These are phyloP conservation scores for Candida dajiaensis DNA, from an alignment of 805 yeast species.

Conservation along the genomic window DNA sequence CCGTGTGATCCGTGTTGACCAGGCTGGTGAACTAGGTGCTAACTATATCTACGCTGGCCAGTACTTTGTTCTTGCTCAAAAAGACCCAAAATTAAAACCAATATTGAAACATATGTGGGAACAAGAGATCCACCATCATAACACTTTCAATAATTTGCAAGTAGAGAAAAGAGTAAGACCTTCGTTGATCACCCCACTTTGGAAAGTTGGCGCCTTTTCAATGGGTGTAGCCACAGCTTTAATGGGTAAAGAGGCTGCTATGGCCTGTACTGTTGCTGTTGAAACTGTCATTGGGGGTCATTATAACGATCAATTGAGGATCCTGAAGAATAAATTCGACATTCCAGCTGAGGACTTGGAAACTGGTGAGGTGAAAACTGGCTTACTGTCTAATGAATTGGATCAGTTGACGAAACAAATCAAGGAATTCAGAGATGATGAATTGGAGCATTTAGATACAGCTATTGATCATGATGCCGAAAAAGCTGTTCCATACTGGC, in stretches of 20 bases:
- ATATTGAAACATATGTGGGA: constrained; percentile 96
- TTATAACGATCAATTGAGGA: constrained; percentile 84
- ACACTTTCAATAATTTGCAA: constrained; percentile 77
- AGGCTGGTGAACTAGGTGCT: constrained; percentile 97
- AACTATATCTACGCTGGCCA: constrained; percentile 91
- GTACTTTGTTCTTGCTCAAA: constrained; percentile 62
- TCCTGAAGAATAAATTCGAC: constrained; percentile 61
- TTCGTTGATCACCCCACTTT: constrained; percentile 81
- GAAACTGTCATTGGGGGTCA: constrained; percentile 98
- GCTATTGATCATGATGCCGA: constrained; percentile 91
- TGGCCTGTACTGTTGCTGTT: constrained; percentile 99
- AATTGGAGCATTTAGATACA: constrained; percentile 89
- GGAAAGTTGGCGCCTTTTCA: constrained; percentile 87
- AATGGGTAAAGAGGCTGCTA: constrained; percentile 90
- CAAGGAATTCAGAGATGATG: constrained; percentile 84
- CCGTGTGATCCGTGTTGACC: constrained; percentile 83
- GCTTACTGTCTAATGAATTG: constrained; percentile 47
- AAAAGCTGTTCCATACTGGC: constrained; percentile 85
- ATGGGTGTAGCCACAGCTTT: constrained; percentile 85
- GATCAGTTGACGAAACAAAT: constrained; percentile 53
- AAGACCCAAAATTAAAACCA: constrained; percentile 71
- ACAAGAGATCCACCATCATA: constrained; percentile 88
- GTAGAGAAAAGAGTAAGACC: constrained; percentile 80
- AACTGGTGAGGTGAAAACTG: constrained; percentile 17
- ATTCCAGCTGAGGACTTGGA: constrained; percentile 31